phyloP scores from a whole-genome alignment of 768 basidiomycete species.

The Termitomyces sp. region DNA sequence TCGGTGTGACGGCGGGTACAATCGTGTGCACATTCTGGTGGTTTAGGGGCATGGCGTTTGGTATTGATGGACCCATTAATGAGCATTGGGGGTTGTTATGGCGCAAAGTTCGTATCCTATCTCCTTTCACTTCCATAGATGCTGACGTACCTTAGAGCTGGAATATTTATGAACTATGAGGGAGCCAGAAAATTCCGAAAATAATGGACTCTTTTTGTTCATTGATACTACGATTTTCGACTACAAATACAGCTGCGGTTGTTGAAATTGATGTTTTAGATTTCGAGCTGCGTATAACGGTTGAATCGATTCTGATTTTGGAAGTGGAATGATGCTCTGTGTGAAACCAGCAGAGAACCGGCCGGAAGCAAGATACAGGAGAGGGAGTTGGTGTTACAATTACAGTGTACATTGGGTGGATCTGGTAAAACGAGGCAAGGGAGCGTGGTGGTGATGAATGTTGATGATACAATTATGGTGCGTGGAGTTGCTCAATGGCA shows the following conservation, averaged over 20 bases:
- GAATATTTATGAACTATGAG: constrained; percentile 24
- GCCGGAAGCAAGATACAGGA: not conserved
- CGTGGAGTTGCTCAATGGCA: not conserved
- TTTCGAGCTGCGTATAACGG: constrained; percentile 14
- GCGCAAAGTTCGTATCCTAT: constrained; percentile 47
- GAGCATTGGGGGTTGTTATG: constrained; percentile 77
- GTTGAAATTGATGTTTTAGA: constrained; percentile 5
- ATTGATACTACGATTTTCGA: not conserved
- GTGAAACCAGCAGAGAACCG: not conserved
- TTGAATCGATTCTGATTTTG: constrained; percentile 9
- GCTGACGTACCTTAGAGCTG: constrained; percentile 17
- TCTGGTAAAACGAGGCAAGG: not conserved
- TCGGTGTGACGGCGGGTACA: constrained; percentile 50
- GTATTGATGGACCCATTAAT: constrained; percentile 82
- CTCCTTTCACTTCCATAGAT: not conserved
- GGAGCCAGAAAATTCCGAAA: not conserved
- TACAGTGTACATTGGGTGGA: not conserved
- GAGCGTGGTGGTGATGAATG: not conserved
- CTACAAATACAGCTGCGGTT: constrained; percentile 2
- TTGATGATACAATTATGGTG: constrained; percentile 1
- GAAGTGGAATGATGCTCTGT: not conserved
- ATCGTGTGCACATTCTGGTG: constrained; percentile 89
- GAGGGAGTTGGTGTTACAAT: not conserved
- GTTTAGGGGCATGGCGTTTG: constrained; percentile 88
- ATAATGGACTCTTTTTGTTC: constrained; percentile 1